Conservation (phyloP, 2,329 filamentous ascomycete species). For the Metarhizium robertsii region DNA sequence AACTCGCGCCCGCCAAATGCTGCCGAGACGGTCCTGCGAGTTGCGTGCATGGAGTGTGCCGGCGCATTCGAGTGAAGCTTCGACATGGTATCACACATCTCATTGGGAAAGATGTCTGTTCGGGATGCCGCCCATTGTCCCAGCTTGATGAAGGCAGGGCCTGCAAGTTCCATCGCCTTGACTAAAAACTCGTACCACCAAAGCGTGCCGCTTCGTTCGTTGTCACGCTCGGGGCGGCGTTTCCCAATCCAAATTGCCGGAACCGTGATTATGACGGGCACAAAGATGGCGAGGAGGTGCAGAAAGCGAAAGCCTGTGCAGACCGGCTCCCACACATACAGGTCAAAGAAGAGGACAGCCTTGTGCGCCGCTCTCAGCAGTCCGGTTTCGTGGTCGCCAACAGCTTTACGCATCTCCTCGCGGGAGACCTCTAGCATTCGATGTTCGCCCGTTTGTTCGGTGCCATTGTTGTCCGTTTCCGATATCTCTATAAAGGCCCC, state of each 20-base stretch:
- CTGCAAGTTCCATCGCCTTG: conserved; percentile 80
- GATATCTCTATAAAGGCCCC: conserved; percentile 49
- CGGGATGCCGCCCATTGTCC: conserved; percentile 97
- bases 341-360: conserved; percentile 58
- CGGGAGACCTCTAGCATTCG: conserved; percentile 81
- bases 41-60: conserved; percentile 74
- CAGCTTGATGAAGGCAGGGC: conserved; percentile 96
- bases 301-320: conserved; percentile 83
- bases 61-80: conserved; percentile 90
- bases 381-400: conserved; percentile 52
- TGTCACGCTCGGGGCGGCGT: conserved; percentile 52
- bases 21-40: conserved; percentile 67
- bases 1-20: conserved; percentile 77
- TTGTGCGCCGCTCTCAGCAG: conserved; percentile 48
- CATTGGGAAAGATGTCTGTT: conserved; percentile 88
- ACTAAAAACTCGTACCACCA: conserved; percentile 96
- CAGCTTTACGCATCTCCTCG: conserved; percentile 62
- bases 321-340: conserved; percentile 73
- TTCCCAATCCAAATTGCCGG: conserved; percentile 74
- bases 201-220: conserved; percentile 71
- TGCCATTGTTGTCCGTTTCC: conserved; percentile 40
- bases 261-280: conserved; percentile 75
- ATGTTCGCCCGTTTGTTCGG: conserved; percentile 61
- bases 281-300: conserved; percentile 78
- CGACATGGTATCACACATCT: conserved; percentile 91